phyloP scores from a whole-genome alignment of 331 rosid genomes.

The Erythrophleum ivorense region DNA sequence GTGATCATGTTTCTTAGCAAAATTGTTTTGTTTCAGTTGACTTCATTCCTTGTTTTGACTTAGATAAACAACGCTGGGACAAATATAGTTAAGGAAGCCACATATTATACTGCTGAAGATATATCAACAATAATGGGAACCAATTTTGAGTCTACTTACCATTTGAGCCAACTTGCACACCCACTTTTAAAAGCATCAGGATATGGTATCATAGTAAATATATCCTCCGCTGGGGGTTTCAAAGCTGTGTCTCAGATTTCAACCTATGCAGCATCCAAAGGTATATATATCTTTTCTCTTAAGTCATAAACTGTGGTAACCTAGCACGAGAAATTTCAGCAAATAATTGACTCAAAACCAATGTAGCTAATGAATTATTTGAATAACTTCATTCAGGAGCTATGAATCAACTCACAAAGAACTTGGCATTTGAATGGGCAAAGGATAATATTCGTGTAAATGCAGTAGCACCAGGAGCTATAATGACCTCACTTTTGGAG shows the following conservation, averaged over 20 bases:
- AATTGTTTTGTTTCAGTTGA: not conserved
- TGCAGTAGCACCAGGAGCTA: not conserved
- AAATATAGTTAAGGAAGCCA: not conserved
- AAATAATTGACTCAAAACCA: not conserved
- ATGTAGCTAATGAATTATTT: not conserved
- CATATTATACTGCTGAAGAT: not conserved
- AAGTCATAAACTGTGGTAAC: not conserved
- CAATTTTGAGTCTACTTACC: slow-evolving; percentile 57
- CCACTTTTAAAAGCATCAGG: slow-evolving; percentile 39
- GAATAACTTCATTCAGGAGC: not conserved
- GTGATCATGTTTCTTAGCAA: not conserved
- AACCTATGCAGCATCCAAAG: slow-evolving; percentile 6
- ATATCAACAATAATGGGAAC: not conserved
- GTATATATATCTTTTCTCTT: slow-evolving; percentile 19
- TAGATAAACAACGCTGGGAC: slow-evolving; percentile 6
- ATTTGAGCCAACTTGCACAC: slow-evolving; percentile 63
- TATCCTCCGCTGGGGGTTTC: not conserved
- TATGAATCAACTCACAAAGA: not conserved
- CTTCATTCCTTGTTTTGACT: not conserved
- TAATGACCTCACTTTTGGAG: slow-evolving; percentile 12
- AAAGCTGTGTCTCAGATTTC: not conserved
- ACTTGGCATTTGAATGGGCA: not conserved
- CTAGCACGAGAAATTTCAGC: not conserved
- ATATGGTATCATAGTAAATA: not conserved
- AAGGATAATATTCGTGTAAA: not conserved